Base-by-base conservation (phyloP, 306 rosid species). In the Macrotyloma uniflorum region DNA sequence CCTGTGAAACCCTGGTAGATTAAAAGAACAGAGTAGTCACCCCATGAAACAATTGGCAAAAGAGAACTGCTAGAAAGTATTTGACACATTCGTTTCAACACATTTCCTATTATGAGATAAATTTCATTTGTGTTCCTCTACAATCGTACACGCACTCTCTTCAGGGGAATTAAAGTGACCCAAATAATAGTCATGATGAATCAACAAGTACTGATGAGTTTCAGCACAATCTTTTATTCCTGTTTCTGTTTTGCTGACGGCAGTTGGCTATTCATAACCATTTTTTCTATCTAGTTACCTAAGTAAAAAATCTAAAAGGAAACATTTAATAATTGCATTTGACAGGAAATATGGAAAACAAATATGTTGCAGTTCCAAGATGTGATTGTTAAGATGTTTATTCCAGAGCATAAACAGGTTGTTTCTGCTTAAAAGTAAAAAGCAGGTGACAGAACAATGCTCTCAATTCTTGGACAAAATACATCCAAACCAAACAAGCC, bases 1-100 rank as follows among this genome's bases (percentile, higher is more conserved):
- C 96, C 75, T 89, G 96, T 63, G 97, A 93, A 74, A 95, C 85
- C 92, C 99, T 95, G 92, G 33, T 18, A 68, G 63, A 82, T 73
- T 78, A 20, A 46, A 33, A 83, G 83, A 65, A 68, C 33, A 82
- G 76, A 61, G 74, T 11, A 67, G 66, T 19, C 9, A 51, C 55
- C 69, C 33, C 57, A 43, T n/a, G 42, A 62, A 47, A 58, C 53
- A 42, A 22, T 23, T 19, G 73, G 28, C 77, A 59, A 66, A 77
- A 51, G 47, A 36, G 16, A n/a, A 18, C 20, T 64, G 70, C 4
- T 22, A 66, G 11, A 45, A 36, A 66, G n/a, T 38, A 23, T 63
- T 63, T 38, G 2, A 63, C 45, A 63, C 70, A 36, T 9, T 36
- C 16, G 19, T 53, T 62, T 32, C 36, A 11, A 65, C 50, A 65